Evolutionary conservation across 23 red algal species (phyloP).

Genomic region (Gracilaria caudata): DNA sequence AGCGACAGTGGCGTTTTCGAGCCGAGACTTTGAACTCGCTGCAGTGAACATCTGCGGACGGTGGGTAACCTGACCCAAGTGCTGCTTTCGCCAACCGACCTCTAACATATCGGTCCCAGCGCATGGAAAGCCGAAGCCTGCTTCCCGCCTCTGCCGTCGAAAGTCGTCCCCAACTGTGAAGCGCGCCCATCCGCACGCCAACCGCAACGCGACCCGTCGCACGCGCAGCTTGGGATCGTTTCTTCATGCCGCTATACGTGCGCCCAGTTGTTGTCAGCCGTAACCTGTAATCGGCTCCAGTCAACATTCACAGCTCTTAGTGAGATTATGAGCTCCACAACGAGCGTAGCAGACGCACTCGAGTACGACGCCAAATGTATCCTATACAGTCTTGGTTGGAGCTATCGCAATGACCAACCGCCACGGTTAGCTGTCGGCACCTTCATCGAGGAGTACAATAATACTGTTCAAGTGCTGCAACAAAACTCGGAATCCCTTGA

Average conservation of each 20-base stretch:
- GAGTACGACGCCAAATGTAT: slow-evolving; percentile 55
- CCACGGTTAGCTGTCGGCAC: slow-evolving; percentile 57
- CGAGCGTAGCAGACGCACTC: slow-evolving; percentile 28
- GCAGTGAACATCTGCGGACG: too few species aligned
- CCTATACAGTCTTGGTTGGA: slow-evolving; percentile 63
- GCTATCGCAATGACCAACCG: slow-evolving; percentile 38
- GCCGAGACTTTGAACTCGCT: too few species aligned
- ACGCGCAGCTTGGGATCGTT: background rate
- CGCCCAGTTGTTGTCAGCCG: slow-evolving; percentile 15
- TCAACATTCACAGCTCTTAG: background rate
- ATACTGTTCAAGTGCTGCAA: slow-evolving; percentile 63
- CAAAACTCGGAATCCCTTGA: slow-evolving; percentile 54
- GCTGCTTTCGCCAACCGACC: background rate
- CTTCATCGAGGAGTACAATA: slow-evolving; percentile 77
- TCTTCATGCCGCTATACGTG: slow-evolving; percentile 7
- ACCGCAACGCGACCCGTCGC: background rate
- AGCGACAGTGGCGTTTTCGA: too few species aligned
- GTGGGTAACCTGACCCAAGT: too few species aligned
- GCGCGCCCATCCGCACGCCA: background rate
- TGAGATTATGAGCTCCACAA: slow-evolving; percentile 42
- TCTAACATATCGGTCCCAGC: background rate
- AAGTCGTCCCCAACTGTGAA: background rate
- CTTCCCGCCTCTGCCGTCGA: background rate
- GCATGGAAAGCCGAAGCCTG: background rate
- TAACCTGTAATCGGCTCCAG: background rate